phyloP scores from a whole-genome alignment of 2,329 filamentous ascomycete species.

The Colletotrichum sojae region DNA sequence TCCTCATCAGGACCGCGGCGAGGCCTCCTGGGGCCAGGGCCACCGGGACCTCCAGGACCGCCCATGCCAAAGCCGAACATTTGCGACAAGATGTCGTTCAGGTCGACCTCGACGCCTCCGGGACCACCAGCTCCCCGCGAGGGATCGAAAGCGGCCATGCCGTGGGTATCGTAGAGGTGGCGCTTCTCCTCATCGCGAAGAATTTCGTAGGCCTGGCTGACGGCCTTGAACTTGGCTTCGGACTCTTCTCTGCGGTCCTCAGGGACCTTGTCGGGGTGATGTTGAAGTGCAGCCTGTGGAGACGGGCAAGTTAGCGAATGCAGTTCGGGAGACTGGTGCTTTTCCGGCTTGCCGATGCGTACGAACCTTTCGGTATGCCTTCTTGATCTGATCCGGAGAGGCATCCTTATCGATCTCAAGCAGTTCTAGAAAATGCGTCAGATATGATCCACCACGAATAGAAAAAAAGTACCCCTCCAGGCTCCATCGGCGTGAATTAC shows the following conservation, averaged over 20 bases:
- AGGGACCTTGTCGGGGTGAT: conserved; percentile 96
- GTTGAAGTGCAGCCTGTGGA: conserved; percentile 82
- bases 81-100: conserved; percentile 93
- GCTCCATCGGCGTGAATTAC: conserved; percentile 42
- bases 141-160: conserved; percentile 95
- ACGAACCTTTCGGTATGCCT: conserved; percentile 91
- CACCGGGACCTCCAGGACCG: conserved; percentile 58
- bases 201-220: conserved; percentile 97
- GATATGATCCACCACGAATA: conserved; percentile 38
- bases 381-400: conserved; percentile 87
- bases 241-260: conserved; percentile 87
- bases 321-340: conserved; percentile 2
- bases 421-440: conserved; percentile 70
- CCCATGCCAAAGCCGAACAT: conserved; percentile 88
- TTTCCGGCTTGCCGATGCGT: background rate
- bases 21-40: conserved; percentile 71
- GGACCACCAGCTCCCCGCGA: conserved; percentile 72
- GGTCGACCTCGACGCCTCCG: conserved; percentile 80
- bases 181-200: conserved; percentile 96
- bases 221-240: conserved; percentile 92
- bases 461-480: conserved; percentile 27
- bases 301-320: conserved; percentile 36
- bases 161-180: conserved; percentile 90
- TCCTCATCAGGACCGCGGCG: conserved; percentile 87
- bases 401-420: conserved; percentile 82